Evolutionary conservation across 2,329 filamentous ascomycete species (phyloP).

Genomic region (Bertia moriformis): DNA sequence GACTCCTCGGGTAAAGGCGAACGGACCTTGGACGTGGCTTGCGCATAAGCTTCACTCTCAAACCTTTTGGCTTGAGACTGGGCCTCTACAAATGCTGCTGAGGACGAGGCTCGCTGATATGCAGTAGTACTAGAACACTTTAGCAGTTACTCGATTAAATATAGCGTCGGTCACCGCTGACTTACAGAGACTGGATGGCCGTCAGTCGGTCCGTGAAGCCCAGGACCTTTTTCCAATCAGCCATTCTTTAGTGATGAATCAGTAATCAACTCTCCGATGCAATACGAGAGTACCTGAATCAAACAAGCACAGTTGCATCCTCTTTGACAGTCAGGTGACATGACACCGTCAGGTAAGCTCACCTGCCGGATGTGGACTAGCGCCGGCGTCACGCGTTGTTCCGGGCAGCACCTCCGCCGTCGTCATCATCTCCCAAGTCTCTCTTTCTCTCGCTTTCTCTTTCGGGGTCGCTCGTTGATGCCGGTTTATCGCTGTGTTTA

Average conservation of each 20-base stretch:
- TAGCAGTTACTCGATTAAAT: too few species aligned
- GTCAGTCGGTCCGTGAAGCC: neutral
- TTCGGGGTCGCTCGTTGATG: constrained; percentile 24
- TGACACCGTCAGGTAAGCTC: too few species aligned
- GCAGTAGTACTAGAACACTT: neutral
- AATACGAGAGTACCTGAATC: neutral
- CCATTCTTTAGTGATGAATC: neutral
- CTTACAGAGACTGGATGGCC: constrained; percentile 1
- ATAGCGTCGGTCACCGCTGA: neutral
- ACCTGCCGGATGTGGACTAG: too few species aligned
- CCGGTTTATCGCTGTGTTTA: too few species aligned
- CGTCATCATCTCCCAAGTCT: constrained; percentile 27
- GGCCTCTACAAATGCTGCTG: neutral
- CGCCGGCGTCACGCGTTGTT: too few species aligned
- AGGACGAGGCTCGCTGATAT: neutral
- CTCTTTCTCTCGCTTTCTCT: constrained; percentile 9
- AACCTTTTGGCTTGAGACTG: neutral
- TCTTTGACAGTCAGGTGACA: too few species aligned
- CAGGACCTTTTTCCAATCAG: neutral
- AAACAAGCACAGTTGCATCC: too few species aligned
- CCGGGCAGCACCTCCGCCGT: constrained; percentile 23
- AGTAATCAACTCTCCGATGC: neutral
- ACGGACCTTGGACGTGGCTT: neutral
- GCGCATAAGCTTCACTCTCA: neutral
- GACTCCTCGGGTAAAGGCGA: neutral